Base-by-base conservation (phyloP, 2,329 filamentous ascomycete genomes). In the Fusarium mexicanum region DNA sequence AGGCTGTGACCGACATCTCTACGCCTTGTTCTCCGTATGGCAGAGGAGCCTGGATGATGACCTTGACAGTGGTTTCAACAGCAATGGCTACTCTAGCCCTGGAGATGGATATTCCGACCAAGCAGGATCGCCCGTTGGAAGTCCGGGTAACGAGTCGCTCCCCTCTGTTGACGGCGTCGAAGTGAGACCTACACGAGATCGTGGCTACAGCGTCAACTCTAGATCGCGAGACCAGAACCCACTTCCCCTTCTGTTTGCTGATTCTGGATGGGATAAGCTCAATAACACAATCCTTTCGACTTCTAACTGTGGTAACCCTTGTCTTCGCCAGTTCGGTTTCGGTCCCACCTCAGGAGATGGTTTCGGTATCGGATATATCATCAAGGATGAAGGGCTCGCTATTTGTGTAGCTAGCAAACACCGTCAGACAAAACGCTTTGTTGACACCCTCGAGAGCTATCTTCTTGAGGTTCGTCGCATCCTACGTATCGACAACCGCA, bases 291-390 rank as follows among this genome's bases (percentile, higher is more conserved):
- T 98, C 73, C 86, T 99, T 44, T 97, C 94, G 12, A 98, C 96
- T 0, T 98, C 95, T n/a, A 99, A 99, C 86, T 99, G 96, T 83
- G 96, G 96, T 67, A 99, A 98, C 83, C 96, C 96, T 0, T 94
- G 93, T 0, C 90, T 99, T 24, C 91, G 96, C 5, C 96, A 98
- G 78, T 99, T 99, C 78, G 96, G 96, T 8, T 99, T 99, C 80
- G 96, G 96, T 0, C 96, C 96, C 4, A 97, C 96, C 0, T 96
- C 94, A 1, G 96, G 92, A 5, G 95, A 98, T 75, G 96, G 96
- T 0, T 98, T 98, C 80, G 96, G 96, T 37, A 98, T 99, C 64
- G 96, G 96, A 6, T 99, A 99, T 85, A 98, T 99, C 79, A 98
- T 99, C 88, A 99, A 99, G 84, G 82, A 84, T 33, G 82, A 83